A percentile compares a stretch with the other conserved stretches of the same genome.
Evolutionary conservation across 768 basidiomycete genomes (phyloP).

Genomic region (Pisolithus sp.): DNA sequence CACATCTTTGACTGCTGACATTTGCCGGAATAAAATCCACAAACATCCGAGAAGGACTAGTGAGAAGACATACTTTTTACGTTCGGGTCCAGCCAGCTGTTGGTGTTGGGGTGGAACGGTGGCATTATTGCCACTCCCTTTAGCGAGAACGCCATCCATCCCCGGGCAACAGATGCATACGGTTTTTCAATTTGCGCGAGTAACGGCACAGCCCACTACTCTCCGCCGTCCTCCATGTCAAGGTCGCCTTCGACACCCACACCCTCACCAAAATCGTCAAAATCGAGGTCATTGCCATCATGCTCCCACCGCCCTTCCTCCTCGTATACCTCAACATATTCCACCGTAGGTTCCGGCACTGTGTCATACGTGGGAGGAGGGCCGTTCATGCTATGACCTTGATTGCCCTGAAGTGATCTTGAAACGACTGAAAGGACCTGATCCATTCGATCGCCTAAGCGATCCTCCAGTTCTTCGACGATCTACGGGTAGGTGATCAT

Average conservation of each 20-base stretch:
- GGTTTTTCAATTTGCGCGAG: not conserved
- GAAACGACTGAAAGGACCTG: conserved; percentile 58
- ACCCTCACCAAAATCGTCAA: conserved; percentile 64
- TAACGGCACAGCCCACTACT: not conserved
- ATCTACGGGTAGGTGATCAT: conserved; percentile 44
- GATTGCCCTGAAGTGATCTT: conserved; percentile 24
- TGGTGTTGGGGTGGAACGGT: too few species aligned
- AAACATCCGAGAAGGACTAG: too few species aligned
- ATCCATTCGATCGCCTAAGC: conserved; percentile 64
- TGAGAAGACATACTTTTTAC: too few species aligned
- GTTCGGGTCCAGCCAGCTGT: too few species aligned
- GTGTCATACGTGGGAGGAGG: not conserved
- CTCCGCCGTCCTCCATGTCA: conserved; percentile 55
- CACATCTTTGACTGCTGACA: too few species aligned
- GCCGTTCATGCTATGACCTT: too few species aligned
- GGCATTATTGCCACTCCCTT: not conserved
- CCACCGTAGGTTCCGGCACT: not conserved
- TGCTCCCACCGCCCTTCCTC: conserved; percentile 23
- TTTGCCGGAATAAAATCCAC: too few species aligned
- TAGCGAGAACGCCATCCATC: not conserved
- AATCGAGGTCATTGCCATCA: conserved; percentile 46
- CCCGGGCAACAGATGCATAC: not conserved
- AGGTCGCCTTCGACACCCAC: conserved; percentile 65
- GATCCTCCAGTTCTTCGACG: conserved; percentile 85
- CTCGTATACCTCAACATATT: conserved; percentile 9